These are phyloP conservation scores for Microcos paniculata DNA, from an alignment of 345 rosid genomes.

Conservation along the genomic window DNA sequence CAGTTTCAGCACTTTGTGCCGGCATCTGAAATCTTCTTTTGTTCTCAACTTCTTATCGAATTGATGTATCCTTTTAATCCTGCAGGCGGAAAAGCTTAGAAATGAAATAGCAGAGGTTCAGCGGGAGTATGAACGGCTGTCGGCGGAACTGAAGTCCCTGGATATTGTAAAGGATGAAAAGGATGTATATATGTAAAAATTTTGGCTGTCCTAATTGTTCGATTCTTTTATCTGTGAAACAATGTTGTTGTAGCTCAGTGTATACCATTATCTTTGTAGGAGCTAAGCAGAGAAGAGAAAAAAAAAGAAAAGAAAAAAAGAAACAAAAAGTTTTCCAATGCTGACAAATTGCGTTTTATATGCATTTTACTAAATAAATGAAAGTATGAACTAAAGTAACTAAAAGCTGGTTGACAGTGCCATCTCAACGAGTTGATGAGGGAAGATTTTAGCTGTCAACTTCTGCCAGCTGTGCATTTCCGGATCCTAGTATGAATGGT, in stretches of 20 bases:
- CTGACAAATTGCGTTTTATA: not conserved
- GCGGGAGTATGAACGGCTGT: slow-evolving; percentile 38
- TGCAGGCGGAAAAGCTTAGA: slow-evolving; percentile 53
- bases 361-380: too few species aligned
- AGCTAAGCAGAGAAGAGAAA: not conserved
- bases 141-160: slow-evolving; percentile 40
- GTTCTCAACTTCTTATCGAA: not conserved
- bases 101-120: slow-evolving; percentile 44
- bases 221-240: not conserved
- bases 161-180: slow-evolving; percentile 40
- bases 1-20: not conserved
- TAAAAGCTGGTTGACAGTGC: too few species aligned
- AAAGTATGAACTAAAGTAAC: too few species aligned
- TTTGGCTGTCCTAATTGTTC: not conserved
- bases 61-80: not conserved
- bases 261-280: not conserved
- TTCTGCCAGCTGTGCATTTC: too few species aligned
- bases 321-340: not conserved
- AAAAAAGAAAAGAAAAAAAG: not conserved
- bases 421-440: too few species aligned
- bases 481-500: too few species aligned
- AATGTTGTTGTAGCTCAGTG: not conserved
- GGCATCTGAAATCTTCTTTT: not conserved
- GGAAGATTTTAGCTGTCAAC: too few species aligned
- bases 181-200: slow-evolving; percentile 29